phyloP scores from a whole-genome alignment of 2,329 filamentous ascomycete species.

The Coniochaeta ligniaria region DNA sequence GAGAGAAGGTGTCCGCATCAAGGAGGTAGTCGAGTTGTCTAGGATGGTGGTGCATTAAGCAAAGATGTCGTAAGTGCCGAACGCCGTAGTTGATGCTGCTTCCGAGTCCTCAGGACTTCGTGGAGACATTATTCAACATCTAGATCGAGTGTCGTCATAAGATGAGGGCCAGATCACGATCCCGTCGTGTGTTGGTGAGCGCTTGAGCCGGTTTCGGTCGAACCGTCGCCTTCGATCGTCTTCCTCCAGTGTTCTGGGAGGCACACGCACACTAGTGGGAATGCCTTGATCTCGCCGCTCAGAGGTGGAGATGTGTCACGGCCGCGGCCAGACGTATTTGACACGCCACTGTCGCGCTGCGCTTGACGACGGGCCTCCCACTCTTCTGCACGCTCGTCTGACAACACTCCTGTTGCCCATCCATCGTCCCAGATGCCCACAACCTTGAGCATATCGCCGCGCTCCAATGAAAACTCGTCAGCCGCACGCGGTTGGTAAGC shows the following conservation, averaged over 20 bases:
- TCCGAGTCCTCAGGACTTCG: constrained; percentile 16
- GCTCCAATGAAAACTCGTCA: constrained; percentile 88
- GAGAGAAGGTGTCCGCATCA: not conserved
- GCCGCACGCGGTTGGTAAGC: constrained; percentile 90
- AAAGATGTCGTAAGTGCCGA: constrained; percentile 13
- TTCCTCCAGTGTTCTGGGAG: constrained; percentile 93
- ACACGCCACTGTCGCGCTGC: constrained; percentile 90
- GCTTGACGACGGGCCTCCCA: constrained; percentile 71
- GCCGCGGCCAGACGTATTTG: constrained; percentile 61
- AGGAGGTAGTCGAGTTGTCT: not conserved
- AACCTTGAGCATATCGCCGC: constrained; percentile 96
- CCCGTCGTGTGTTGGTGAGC: constrained; percentile 21
- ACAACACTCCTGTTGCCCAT: constrained; percentile 88
- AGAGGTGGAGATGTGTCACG: constrained; percentile 55
- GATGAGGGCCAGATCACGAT: constrained; percentile 12
- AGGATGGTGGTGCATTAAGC: constrained; percentile 2
- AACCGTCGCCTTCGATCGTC: constrained; percentile 85
- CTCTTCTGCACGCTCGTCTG: constrained; percentile 78
- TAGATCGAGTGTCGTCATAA: constrained; percentile 16
- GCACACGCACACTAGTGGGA: constrained; percentile 94
- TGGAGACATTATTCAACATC: constrained; percentile 22
- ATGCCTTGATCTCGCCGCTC: constrained; percentile 88
- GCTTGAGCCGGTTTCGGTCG: constrained; percentile 55
- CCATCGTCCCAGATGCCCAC: constrained; percentile 99
- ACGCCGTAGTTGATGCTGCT: constrained; percentile 20